These are phyloP conservation scores for Penicillium chermesinum DNA, from an alignment of 495 filamentous ascomycete species.

Conservation along the genomic window DNA sequence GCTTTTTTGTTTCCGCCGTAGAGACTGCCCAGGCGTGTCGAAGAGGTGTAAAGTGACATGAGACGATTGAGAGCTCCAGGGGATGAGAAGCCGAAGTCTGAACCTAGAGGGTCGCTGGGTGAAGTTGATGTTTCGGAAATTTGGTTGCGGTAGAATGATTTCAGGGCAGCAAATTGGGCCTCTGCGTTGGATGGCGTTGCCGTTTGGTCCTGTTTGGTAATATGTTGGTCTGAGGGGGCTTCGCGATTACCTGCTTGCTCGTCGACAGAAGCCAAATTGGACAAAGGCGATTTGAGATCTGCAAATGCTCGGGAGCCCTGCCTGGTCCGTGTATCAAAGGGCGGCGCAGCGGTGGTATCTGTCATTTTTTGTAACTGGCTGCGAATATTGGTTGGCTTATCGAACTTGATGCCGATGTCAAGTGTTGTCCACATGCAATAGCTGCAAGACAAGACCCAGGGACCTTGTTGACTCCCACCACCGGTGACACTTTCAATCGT, in stretches of 20 bases:
- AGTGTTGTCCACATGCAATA: slow-evolving; percentile 90
- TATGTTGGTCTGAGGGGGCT: slow-evolving; percentile 5
- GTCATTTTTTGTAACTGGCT: slow-evolving; percentile 60
- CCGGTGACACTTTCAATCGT: slow-evolving; percentile 51
- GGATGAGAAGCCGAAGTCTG: slow-evolving; percentile 62
- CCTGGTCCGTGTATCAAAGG: slow-evolving; percentile 23
- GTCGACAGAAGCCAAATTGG: slow-evolving; percentile 34
- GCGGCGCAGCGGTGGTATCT: slow-evolving; percentile 17
- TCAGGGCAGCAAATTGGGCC: slow-evolving; percentile 50
- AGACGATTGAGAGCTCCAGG: slow-evolving; percentile 78
- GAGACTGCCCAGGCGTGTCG: slow-evolving; percentile 35
- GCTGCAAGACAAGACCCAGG: slow-evolving; percentile 75
- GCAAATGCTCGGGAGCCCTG: slow-evolving; percentile 32
- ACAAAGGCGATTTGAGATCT: slow-evolving; percentile 39
- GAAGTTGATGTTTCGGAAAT: slow-evolving; percentile 53
- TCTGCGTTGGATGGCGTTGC: slow-evolving; percentile 27
- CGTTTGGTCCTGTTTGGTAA: slow-evolving; percentile 15
- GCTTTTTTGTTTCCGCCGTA: slow-evolving; percentile 58
- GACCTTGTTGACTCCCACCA: slow-evolving; percentile 45
- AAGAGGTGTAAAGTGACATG: slow-evolving; percentile 82
- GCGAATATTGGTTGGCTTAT: slow-evolving; percentile 79
- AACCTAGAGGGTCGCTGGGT: slow-evolving; percentile 45
- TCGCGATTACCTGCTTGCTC: slow-evolving; percentile 18
- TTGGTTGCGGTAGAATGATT: slow-evolving; percentile 68
- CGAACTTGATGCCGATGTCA: slow-evolving; percentile 86